Evolutionary conservation across 2,329 filamentous ascomycete species (phyloP).

Genomic region (Colletotrichum somersetense): DNA sequence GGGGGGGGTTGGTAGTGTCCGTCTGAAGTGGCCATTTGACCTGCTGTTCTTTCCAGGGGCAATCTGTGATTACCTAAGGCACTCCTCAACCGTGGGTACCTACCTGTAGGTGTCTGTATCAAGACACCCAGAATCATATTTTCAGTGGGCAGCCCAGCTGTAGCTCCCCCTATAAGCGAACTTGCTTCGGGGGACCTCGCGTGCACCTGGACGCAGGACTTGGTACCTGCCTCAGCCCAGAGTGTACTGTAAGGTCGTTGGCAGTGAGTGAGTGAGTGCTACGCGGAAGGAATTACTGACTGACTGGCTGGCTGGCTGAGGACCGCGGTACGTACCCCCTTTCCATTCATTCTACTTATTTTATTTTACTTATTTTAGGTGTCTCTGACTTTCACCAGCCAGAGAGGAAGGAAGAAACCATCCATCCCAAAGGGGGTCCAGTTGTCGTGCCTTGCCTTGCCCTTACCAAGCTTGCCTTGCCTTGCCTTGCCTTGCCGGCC

Average conservation of each 20-base stretch:
- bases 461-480: conserved; percentile 16
- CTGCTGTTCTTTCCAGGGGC: not conserved
- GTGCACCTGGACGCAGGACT: not conserved
- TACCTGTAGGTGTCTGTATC: no score
- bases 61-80: not conserved
- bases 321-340: not conserved
- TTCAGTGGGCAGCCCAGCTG: not conserved
- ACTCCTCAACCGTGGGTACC: no score
- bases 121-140: not conserved
- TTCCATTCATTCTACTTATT: not conserved
- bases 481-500: conserved; percentile 13
- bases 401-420: not conserved
- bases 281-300: no score
- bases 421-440: conserved; percentile 7
- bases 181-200: not conserved
- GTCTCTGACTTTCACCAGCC: not conserved
- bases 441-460: conserved; percentile 15
- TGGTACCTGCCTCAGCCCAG: not conserved
- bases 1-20: not conserved
- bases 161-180: not conserved
- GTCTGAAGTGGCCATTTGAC: conserved; percentile 15
- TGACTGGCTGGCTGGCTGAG: no score
- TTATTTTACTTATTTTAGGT: not conserved
- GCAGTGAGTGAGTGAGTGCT: not conserved
- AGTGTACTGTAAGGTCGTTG: not conserved